phyloP scores from a whole-genome alignment of 2,329 filamentous ascomycete genomes.

The Alternaria sp. region DNA sequence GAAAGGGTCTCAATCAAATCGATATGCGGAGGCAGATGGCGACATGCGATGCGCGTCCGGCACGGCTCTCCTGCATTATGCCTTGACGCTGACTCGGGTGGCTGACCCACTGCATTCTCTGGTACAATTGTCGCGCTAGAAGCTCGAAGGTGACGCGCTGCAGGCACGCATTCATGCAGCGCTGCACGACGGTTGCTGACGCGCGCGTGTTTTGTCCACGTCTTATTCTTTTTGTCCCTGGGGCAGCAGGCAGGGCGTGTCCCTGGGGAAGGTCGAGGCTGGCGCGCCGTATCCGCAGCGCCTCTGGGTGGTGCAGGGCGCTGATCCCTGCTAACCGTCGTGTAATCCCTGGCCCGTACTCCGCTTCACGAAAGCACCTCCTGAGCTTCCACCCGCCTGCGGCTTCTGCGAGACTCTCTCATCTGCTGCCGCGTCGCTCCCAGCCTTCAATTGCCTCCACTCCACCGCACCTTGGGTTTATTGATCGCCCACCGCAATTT shows the following conservation, averaged over 20 bases:
- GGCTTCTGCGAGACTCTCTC: constrained; percentile 22
- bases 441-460: constrained; percentile 23
- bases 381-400: constrained; percentile 36
- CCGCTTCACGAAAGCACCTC: constrained; percentile 32
- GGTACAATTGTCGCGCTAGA: constrained; percentile 10
- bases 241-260: neutral
- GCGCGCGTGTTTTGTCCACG: neutral
- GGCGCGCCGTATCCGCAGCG: constrained; percentile 9
- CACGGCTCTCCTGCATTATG: constrained; percentile 3
- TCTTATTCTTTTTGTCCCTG: neutral
- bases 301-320: constrained; percentile 21
- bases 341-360: constrained; percentile 31
- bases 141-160: constrained; percentile 4
- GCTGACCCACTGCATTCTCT: constrained; percentile 20
- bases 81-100: constrained; percentile 18
- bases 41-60: constrained; percentile 6
- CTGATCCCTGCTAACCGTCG: constrained; percentile 17
- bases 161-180: neutral
- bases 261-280: constrained; percentile 1
- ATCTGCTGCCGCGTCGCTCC: constrained; percentile 22
- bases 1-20: neutral
- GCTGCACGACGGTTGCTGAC: neutral
- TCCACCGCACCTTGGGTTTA: constrained; percentile 10
- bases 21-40: constrained; percentile 2
- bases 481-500: constrained; percentile 10